A percentile compares a stretch with the other conserved stretches of the same genome.
Conservation (phyloP, 2,329 filamentous ascomycete genomes). For the Clonostachys byssicola region DNA sequence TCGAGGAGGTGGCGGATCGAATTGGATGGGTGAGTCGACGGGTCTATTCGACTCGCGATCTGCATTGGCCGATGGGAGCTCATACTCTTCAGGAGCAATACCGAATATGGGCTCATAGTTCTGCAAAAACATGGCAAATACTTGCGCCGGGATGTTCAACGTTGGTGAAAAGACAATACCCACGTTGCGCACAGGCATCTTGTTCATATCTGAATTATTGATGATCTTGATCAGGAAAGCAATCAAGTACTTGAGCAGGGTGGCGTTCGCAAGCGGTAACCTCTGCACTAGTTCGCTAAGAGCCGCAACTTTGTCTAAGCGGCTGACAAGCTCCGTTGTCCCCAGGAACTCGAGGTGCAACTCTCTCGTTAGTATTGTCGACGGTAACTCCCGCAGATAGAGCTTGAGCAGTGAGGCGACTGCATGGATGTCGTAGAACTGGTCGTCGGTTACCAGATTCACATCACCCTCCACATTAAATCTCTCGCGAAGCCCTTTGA, state of each 20-base stretch:
- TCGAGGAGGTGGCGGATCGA: conserved; percentile 29
- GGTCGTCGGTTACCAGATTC: conserved; percentile 75
- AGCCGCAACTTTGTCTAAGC: conserved; percentile 69
- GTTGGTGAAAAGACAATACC: conserved; percentile 98
- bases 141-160: conserved; percentile 89
- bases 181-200: conserved; percentile 97
- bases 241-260: conserved; percentile 78
- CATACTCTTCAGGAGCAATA: conserved; percentile 60
- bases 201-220: conserved; percentile 85
- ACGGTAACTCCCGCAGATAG: conserved; percentile 88
- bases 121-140: conserved; percentile 90
- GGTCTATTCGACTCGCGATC: conserved; percentile 20
- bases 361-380: conserved; percentile 86
- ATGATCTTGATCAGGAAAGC: conserved; percentile 90
- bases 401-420: conserved; percentile 91
- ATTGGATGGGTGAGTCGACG: conserved; percentile 18
- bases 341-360: conserved; percentile 84
- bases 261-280: conserved; percentile 75
- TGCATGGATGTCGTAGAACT: conserved; percentile 93
- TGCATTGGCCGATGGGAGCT: conserved; percentile 42
- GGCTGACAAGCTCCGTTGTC: conserved; percentile 74
- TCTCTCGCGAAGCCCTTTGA: conserved; percentile 84
- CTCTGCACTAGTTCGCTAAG: conserved; percentile 76
- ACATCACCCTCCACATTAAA: conserved; percentile 94
- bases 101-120: conserved; percentile 87